phyloP scores from a whole-genome alignment of 179 eudicot species.

The Dionaea muscipula region DNA sequence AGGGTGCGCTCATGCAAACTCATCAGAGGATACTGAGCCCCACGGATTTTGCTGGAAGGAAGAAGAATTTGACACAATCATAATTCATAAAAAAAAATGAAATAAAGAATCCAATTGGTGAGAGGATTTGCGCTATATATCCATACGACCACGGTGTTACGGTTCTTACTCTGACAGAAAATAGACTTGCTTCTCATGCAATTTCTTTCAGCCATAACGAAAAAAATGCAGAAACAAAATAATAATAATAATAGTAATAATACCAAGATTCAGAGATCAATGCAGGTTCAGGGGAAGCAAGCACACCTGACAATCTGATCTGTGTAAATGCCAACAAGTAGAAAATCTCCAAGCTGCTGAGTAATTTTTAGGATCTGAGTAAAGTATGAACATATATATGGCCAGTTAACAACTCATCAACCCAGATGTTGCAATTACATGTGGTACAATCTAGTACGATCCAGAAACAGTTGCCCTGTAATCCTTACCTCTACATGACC shows the following conservation, averaged over 20 bases:
- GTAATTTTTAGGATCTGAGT: conserved; percentile 72
- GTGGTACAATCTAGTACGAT: neutral
- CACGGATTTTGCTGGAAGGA: conserved; percentile 62
- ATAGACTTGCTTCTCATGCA: too few relatives aligned
- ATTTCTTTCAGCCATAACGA: too few relatives aligned
- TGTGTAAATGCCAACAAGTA: conserved; percentile 75
- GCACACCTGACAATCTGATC: conserved; percentile 77
- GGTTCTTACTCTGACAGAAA: too few relatives aligned
- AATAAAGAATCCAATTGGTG: too few relatives aligned
- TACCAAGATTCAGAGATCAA: too few relatives aligned
- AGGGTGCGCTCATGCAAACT: conserved; percentile 91
- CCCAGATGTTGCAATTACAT: too few relatives aligned
- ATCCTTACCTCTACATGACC: conserved; percentile 85
- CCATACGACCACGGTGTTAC: too few relatives aligned
- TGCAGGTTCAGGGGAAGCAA: neutral
- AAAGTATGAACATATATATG: neutral
- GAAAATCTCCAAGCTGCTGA: conserved; percentile 84
- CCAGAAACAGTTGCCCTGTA: neutral
- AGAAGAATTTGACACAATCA: neutral
- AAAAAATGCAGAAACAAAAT: too few relatives aligned
- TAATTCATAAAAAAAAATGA: neutral
- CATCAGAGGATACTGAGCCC: conserved; percentile 66
- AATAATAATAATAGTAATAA: neutral
- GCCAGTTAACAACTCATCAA: neutral
- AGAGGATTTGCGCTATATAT: too few relatives aligned